Evolutionary conservation across 2,329 filamentous ascomycete genomes (phyloP).

Genomic region (Cordyceps cateniannulata): DNA sequence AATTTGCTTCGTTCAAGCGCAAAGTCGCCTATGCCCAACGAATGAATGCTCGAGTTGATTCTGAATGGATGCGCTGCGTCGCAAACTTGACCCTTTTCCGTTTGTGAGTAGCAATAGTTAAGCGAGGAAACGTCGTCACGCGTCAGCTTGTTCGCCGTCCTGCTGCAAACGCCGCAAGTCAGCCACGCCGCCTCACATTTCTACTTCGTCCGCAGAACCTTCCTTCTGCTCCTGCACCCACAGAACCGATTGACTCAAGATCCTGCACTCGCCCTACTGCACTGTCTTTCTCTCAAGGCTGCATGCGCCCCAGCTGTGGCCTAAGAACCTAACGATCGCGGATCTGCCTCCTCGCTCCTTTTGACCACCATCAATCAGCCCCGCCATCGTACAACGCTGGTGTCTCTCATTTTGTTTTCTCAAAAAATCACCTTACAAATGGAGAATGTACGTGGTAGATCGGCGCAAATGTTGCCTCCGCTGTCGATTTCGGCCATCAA

Average conservation of each 20-base stretch:
- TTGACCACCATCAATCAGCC: too few relatives aligned
- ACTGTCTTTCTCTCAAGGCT: not conserved
- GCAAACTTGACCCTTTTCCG: not conserved
- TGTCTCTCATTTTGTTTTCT: not conserved
- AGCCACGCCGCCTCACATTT: not conserved
- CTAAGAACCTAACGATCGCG: too few relatives aligned
- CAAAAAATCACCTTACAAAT: not conserved
- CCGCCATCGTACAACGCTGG: not conserved
- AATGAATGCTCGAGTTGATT: not conserved
- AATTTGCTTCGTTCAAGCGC: not conserved
- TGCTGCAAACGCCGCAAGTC: not conserved
- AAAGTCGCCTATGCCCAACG: not conserved
- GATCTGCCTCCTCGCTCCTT: too few relatives aligned
- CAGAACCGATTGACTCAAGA: too few relatives aligned
- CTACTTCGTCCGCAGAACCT: not conserved
- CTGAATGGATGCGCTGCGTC: not conserved
- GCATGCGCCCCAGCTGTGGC: not conserved
- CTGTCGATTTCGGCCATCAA: not conserved
- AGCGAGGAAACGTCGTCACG: not conserved
- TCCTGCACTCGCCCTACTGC: too few relatives aligned
- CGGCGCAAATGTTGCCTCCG: not conserved
- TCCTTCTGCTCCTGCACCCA: not conserved
- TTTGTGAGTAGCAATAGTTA: not conserved
- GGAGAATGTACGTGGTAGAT: not conserved
- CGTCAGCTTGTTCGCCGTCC: not conserved